These are phyloP conservation scores for Bullera alba DNA, from an alignment of 768 basidiomycete species.

Conservation along the genomic window DNA sequence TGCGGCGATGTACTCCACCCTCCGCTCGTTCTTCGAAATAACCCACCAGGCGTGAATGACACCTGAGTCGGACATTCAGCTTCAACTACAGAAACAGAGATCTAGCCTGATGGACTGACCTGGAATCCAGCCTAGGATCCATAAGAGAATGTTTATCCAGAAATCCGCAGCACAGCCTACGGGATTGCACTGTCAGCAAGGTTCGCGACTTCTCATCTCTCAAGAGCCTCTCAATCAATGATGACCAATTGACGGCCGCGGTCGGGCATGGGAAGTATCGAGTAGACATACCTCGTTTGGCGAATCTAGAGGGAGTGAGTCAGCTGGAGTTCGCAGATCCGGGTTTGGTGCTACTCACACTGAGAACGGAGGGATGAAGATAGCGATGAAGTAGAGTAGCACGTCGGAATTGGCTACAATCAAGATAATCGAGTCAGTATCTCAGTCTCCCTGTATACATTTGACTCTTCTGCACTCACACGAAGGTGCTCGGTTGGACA, in stretches of 20 bases:
- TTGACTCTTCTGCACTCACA: conserved; percentile 9
- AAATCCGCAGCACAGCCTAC: conserved; percentile 34
- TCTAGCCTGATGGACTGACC: conserved; percentile 20
- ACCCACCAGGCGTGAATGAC: conserved; percentile 53
- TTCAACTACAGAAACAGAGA: background rate
- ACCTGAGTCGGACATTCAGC: conserved; percentile 24
- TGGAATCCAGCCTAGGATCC: conserved; percentile 54
- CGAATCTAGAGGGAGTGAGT: conserved; percentile 1
- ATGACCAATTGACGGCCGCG: background rate
- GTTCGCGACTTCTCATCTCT: too few relatives aligned
- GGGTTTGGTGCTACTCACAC: conserved; percentile 22
- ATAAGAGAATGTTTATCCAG: conserved; percentile 48
- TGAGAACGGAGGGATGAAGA: conserved; percentile 39
- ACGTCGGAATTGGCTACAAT: conserved; percentile 42
- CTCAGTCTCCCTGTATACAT: background rate
- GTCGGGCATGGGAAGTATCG: conserved; percentile 10
- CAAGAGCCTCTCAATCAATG: background rate
- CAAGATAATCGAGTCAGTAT: too few relatives aligned
- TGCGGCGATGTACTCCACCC: too few relatives aligned
- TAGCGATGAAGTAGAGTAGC: conserved; percentile 46
- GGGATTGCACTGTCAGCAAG: background rate
- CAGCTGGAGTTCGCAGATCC: background rate
- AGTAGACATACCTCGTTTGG: conserved; percentile 1
- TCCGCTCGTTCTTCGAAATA: conserved; percentile 23
- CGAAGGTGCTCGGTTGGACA: conserved; percentile 15